Evolutionary conservation across 169 alveolate species (phyloP).

Genomic region (Plasmodium knowlesi): DNA sequence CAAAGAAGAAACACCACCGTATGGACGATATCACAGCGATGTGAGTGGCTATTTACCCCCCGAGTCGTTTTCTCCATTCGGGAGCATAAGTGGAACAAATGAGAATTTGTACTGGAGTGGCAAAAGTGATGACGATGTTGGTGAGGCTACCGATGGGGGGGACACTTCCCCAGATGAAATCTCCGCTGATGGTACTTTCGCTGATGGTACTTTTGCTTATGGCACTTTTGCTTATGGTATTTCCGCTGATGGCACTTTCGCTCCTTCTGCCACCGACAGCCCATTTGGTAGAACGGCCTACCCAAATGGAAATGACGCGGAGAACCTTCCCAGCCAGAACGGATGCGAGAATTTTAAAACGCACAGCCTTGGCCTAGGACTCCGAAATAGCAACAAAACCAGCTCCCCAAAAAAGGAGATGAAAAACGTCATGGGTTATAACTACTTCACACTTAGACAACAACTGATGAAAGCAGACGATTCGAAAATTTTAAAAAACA

Average conservation of each 20-base stretch:
- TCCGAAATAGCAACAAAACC: neutral
- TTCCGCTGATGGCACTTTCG: no score
- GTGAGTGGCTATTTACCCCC: neutral
- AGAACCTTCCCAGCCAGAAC: neutral
- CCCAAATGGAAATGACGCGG: neutral
- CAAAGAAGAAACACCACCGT: neutral
- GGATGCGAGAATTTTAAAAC: neutral
- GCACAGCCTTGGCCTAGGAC: neutral
- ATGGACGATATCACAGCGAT: neutral
- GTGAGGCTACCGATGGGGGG: neutral
- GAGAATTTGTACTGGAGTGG: neutral
- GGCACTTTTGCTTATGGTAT: neutral
- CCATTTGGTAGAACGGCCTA: neutral
- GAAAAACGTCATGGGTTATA: slow-evolving; percentile 46
- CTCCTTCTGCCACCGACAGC: no score
- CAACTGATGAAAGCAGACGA: slow-evolving; percentile 13
- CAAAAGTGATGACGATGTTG: neutral
- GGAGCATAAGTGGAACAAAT: neutral
- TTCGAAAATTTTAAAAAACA: slow-evolving; percentile 31
- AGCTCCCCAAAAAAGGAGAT: neutral
- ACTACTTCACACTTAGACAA: slow-evolving; percentile 58
- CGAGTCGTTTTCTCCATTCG: neutral
- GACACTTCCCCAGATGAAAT: neutral
- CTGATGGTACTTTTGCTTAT: neutral
- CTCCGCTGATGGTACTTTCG: neutral